Conservation (phyloP, 2,329 filamentous ascomycete genomes). For the Pseudogymnoascus sp. region DNA sequence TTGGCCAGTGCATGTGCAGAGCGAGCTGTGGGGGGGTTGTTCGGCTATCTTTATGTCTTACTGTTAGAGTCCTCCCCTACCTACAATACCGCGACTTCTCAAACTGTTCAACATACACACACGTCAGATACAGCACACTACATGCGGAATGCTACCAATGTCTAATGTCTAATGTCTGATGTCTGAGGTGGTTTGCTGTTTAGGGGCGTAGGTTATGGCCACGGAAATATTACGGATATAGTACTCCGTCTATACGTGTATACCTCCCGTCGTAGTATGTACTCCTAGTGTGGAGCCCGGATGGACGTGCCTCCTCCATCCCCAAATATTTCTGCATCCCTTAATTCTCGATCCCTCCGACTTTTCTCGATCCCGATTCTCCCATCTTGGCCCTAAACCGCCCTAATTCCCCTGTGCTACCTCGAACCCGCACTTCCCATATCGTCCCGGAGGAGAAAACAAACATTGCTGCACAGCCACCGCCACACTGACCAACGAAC, state of each 20-base stretch:
- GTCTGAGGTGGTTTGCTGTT: not conserved
- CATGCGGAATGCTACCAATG: not conserved
- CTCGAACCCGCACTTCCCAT: not conserved
- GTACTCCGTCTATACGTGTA: too few relatives aligned
- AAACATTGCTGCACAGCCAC: not conserved
- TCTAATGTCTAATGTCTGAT: not conserved
- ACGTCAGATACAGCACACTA: not conserved
- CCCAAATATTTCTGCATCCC: not conserved
- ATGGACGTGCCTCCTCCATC: not conserved
- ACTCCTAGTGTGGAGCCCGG: not conserved
- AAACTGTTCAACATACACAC: not conserved
- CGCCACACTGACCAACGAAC: not conserved
- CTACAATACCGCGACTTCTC: not conserved
- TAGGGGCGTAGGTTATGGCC: not conserved
- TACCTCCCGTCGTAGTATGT: not conserved
- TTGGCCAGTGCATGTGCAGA: not conserved
- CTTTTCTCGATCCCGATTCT: not conserved
- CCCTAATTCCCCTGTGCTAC: not conserved
- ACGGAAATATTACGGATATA: not conserved
- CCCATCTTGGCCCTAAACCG: not conserved
- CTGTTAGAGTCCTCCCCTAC: not conserved
- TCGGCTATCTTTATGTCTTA: not conserved
- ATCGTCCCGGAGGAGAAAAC: not conserved
- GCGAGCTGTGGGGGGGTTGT: not conserved
- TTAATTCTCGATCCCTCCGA: not conserved